A percentile compares a stretch with the other conserved stretches of the same genome.
These are phyloP conservation scores for Pythium sukuiense DNA, from an alignment of 352 stramenopile species.

Conservation along the genomic window DNA sequence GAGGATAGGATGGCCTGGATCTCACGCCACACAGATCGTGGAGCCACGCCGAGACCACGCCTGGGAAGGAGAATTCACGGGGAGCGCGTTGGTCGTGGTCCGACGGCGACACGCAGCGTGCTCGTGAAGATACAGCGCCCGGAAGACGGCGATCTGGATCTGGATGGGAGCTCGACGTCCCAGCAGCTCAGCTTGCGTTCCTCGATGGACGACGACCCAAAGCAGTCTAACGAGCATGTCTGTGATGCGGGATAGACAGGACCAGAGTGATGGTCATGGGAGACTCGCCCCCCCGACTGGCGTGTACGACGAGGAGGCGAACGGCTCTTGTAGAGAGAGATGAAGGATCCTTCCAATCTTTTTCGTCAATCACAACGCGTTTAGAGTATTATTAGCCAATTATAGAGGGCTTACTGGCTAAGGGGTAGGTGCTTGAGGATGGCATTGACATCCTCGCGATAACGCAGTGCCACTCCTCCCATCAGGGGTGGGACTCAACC, in stretches of 20 bases:
- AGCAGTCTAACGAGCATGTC: background rate
- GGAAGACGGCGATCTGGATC: background rate
- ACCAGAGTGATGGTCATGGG: slow-evolving; percentile 24
- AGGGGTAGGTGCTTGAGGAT: slow-evolving; percentile 15
- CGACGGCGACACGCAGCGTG: background rate
- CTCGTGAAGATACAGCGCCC: background rate
- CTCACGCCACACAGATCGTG: background rate
- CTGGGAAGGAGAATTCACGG: background rate
- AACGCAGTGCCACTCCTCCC: background rate
- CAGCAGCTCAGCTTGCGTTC: slow-evolving; percentile 5
- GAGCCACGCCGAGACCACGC: slow-evolving; percentile 11
- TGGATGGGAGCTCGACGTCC: background rate
- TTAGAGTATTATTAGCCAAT: background rate
- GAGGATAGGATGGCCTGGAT: background rate
- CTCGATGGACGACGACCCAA: slow-evolving; percentile 27
- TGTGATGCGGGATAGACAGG: slow-evolving; percentile 8
- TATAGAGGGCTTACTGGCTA: background rate
- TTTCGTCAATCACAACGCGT: slow-evolving; percentile 10
- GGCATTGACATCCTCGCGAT: background rate
- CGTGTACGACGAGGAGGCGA: slow-evolving; percentile 22
- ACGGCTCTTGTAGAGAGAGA: slow-evolving; percentile 24
- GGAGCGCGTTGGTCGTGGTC: background rate
- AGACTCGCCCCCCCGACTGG: slow-evolving; percentile 1
- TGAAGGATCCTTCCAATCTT: background rate
- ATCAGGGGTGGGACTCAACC: background rate